A percentile compares a stretch with the other conserved stretches of the same genome.
Evolutionary conservation across 2,329 filamentous ascomycete species (phyloP).

Genomic region (Penicillium sp.): DNA sequence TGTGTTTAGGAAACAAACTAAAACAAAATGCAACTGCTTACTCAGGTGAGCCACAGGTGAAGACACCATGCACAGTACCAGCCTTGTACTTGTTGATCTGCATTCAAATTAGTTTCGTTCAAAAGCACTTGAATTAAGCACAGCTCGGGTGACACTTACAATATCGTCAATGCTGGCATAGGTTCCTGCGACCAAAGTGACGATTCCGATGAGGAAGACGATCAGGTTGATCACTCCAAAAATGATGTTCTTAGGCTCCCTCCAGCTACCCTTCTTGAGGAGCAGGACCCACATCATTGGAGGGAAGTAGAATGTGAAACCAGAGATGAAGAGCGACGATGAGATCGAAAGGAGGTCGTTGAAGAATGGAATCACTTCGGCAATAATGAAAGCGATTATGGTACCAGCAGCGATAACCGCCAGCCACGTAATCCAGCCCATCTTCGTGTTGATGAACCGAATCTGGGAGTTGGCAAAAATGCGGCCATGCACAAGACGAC

Average conservation of each 20-base stretch:
- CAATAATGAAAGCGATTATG: slow-evolving; percentile 1
- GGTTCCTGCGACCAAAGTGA: neutral
- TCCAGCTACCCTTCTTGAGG: slow-evolving; percentile 1
- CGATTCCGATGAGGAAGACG: neutral
- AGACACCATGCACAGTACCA: slow-evolving; percentile 1
- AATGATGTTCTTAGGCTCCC: neutral
- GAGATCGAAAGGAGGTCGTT: neutral
- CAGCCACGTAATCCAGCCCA: slow-evolving; percentile 1
- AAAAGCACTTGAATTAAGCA: neutral
- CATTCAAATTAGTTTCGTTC: neutral
- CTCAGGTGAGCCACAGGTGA: slow-evolving; percentile 1
- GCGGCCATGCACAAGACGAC: neutral
- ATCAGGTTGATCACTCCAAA: neutral
- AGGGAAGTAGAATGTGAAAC: slow-evolving; percentile 2
- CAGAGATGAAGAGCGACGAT: neutral
- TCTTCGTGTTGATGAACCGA: neutral
- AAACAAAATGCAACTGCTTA: neutral
- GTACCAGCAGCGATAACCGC: neutral
- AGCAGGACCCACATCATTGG: slow-evolving; percentile 1
- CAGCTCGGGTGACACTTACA: neutral
- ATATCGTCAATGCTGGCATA: slow-evolving; percentile 1
- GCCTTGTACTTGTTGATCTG: neutral
- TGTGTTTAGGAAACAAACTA: neutral
- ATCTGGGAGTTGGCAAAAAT: slow-evolving; percentile 1
- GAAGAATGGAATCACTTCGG: slow-evolving; percentile 1